Evolutionary conservation across 2,329 filamentous ascomycete genomes (phyloP).

Genomic region (Raffaelea arxii): DNA sequence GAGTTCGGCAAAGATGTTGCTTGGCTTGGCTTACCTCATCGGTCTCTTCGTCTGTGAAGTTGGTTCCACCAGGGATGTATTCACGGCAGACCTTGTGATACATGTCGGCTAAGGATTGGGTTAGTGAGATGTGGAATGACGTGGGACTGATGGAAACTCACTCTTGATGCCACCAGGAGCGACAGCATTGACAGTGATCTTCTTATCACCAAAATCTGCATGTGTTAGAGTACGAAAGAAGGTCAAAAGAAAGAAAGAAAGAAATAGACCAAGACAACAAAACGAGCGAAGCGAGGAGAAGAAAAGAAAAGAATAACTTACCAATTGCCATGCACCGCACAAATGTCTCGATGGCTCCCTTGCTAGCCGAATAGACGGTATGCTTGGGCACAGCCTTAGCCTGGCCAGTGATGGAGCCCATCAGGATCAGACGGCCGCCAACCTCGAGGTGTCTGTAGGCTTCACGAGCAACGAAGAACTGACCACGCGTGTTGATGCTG

Average conservation of each 20-base stretch:
- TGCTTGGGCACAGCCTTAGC: constrained; percentile 22
- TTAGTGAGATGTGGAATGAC: neutral
- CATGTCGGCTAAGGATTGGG: constrained; percentile 15
- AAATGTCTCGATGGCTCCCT: constrained; percentile 25
- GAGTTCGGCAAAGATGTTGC: no score
- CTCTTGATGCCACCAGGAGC: constrained; percentile 24
- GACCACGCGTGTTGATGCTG: constrained; percentile 48
- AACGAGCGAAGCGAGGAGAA: neutral
- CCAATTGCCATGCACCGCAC: constrained; percentile 19
- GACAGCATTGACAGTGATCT: constrained; percentile 26
- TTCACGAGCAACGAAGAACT: constrained; percentile 54
- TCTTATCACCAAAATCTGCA: constrained; percentile 24
- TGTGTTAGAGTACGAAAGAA: neutral
- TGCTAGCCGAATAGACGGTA: constrained; percentile 25
- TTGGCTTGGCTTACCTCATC: constrained; percentile 12
- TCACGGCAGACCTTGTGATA: constrained; percentile 24
- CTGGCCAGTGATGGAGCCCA: constrained; percentile 47
- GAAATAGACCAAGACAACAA: neutral
- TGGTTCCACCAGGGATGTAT: constrained; percentile 28
- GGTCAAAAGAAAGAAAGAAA: neutral
- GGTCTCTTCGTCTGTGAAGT: constrained; percentile 16
- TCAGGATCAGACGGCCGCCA: constrained; percentile 53
- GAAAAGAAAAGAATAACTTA: constrained; percentile 3
- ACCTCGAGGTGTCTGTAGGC: constrained; percentile 53
- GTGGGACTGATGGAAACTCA: constrained; percentile 9